Base-by-base conservation (phyloP, 1,284 basidiomycete genomes). In the Entoloma clypeatum region DNA sequence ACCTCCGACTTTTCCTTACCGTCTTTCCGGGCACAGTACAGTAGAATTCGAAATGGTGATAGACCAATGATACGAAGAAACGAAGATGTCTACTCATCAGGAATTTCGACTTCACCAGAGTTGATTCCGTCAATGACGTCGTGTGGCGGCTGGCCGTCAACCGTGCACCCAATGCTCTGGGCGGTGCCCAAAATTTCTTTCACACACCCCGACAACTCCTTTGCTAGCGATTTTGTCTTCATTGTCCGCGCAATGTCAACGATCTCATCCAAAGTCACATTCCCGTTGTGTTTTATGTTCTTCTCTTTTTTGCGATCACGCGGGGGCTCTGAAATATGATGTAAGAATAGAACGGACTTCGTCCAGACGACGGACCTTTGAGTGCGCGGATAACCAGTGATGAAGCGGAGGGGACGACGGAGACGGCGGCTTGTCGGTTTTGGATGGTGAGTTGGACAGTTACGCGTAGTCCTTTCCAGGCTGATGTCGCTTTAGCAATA, bases 281-380 rank as follows among this genome's bases (percentile, higher is more conserved):
- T 99, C 52, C 96, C 96, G 49, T 73, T 72, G 81, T 99, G 96
- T 69, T 93, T 94, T 74, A 98, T 95, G 81, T 99, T 99, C 81
- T 99, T 99, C 81, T 98, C 93, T 84, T 99, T 99, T 76, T 99
- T 99, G 59, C 96, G 86, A 77, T 99, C 95, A 65, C 95, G 92
- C 59, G 92, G 92, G 55, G 95, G 95, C 78, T 99, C 94, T 93
- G 64, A n/a, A 28, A 45, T 34, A 14, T 30, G 13, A 39, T 19
- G 18, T 36, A 22, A 45, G 19, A 13, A 30, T 18, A 36, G 17
- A 16, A 19, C 29, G 8, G 36, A 16, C 3, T 5, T 31, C 34
- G 16, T 7, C 7, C 37, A 39, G 11, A 21, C 7, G 39, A 26
- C 74, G 48, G 50, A 91, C 90, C 90, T 74, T 99, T 99, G 66